Evolutionary conservation across 2,329 filamentous ascomycete species (phyloP).

Genomic region (Mariannaea sp.): DNA sequence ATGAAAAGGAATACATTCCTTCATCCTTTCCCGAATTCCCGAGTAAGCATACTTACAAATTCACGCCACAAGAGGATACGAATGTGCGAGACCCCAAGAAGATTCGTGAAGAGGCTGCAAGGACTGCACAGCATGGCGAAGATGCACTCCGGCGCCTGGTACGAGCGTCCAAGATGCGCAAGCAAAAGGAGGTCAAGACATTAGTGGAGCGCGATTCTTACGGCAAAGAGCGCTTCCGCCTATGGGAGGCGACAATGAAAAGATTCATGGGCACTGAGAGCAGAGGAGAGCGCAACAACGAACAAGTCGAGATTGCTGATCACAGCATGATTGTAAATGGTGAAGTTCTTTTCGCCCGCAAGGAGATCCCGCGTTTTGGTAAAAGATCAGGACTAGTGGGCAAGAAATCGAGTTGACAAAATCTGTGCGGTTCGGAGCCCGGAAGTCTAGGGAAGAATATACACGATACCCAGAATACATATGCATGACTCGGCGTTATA

Average conservation of each 20-base stretch:
- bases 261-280: slow-evolving; percentile 51
- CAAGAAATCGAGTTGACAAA: slow-evolving; percentile 29
- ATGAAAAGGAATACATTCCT: slow-evolving; percentile 61
- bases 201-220: slow-evolving; percentile 57
- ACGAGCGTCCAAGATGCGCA: slow-evolving; percentile 66
- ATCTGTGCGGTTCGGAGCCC: neutral
- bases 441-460: neutral
- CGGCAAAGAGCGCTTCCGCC: slow-evolving; percentile 59
- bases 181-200: slow-evolving; percentile 66
- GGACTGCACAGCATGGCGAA: slow-evolving; percentile 65
- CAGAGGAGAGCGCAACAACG: slow-evolving; percentile 41
- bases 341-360: slow-evolving; percentile 57
- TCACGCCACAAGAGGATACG: slow-evolving; percentile 58
- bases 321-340: slow-evolving; percentile 69
- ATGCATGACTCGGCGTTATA: neutral
- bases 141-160: slow-evolving; percentile 64
- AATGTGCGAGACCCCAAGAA: slow-evolving; percentile 57
- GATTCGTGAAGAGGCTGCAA: slow-evolving; percentile 63
- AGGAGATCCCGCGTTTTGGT: slow-evolving; percentile 55
- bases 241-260: slow-evolving; percentile 67
- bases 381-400: slow-evolving; percentile 44
- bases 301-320: slow-evolving; percentile 60
- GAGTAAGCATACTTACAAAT: slow-evolving; percentile 67
- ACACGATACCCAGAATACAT: slow-evolving; percentile 12
- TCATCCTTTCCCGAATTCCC: slow-evolving; percentile 64